phyloP scores from a whole-genome alignment of 768 basidiomycete species.

The Chalciporus chontae region DNA sequence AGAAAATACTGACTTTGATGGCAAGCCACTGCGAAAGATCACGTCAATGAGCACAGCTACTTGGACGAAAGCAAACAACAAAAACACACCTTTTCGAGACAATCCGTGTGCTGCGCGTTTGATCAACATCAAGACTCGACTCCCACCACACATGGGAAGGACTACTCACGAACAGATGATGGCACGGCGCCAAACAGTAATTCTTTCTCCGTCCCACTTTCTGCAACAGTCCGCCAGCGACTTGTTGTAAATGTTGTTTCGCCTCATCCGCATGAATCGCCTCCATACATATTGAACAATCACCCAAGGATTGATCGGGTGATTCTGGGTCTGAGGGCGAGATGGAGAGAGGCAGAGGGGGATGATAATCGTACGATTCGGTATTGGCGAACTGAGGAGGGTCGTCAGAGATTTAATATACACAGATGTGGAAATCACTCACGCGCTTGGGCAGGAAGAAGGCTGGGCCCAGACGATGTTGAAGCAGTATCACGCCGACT shows the following conservation, averaged over 20 bases:
- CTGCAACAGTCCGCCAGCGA: conserved; percentile 36
- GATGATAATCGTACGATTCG: conserved; percentile 83
- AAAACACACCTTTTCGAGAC: conserved; percentile 62
- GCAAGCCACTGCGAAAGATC: conserved; percentile 55
- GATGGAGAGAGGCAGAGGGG: conserved; percentile 52
- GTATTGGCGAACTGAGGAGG: conserved; percentile 49
- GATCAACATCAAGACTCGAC: background rate
- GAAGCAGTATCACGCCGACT: conserved; percentile 58
- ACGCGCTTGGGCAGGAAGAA: conserved; percentile 81
- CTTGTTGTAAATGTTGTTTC: conserved; percentile 33
- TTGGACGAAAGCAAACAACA: conserved; percentile 14
- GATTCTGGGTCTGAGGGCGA: conserved; percentile 60
- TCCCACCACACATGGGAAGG: background rate
- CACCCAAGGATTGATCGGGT: conserved; percentile 72
- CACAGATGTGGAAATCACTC: conserved; percentile 18
- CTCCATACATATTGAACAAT: conserved; percentile 95
- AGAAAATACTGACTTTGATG: conserved; percentile 50
- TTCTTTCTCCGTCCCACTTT: conserved; percentile 46
- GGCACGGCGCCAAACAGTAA: conserved; percentile 87
- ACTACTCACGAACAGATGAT: conserved; percentile 75
- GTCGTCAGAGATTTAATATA: background rate
- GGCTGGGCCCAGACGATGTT: conserved; percentile 72
- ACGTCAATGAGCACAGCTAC: conserved; percentile 8
- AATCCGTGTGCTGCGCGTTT: conserved; percentile 68
- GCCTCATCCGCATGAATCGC: conserved; percentile 52